These are phyloP conservation scores for Ramaria rubella DNA, from an alignment of 768 basidiomycete genomes.

Conservation along the genomic window DNA sequence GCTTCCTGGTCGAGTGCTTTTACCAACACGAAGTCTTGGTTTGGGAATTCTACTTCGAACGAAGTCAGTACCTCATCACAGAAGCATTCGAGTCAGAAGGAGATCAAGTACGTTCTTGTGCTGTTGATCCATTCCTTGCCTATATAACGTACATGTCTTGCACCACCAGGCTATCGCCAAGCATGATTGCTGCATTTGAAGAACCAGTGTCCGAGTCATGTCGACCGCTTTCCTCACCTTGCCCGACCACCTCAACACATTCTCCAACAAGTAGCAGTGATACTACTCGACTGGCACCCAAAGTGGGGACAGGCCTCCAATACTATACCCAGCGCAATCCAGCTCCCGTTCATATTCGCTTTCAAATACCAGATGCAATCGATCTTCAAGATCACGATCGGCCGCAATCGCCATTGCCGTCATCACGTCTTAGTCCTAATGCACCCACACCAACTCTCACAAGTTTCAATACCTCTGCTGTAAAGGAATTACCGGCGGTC, in stretches of 20 bases:
- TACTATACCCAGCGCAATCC: conserved; percentile 8
- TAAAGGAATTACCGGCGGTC: background rate
- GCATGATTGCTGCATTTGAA: conserved; percentile 8
- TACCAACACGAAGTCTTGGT: conserved; percentile 9
- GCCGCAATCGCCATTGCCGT: background rate
- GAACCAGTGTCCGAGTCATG: background rate
- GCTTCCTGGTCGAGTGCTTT: conserved; percentile 9
- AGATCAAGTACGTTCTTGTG: conserved; percentile 5
- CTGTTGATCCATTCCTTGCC: background rate
- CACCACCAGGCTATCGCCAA: conserved; percentile 6
- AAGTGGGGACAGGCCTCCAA: conserved; percentile 5
- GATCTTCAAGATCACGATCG: background rate
- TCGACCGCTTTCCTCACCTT: background rate
- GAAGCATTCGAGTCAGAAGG: background rate
- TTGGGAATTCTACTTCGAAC: background rate
- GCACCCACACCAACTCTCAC: background rate
- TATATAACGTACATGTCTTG: too few species aligned
- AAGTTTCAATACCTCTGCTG: background rate
- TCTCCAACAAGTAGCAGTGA: background rate
- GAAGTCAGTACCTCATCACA: background rate
- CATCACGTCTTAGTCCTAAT: background rate
- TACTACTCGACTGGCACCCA: background rate
- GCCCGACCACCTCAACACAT: background rate
- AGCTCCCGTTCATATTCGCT: background rate
- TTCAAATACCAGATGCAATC: conserved; percentile 7